phyloP scores from a whole-genome alignment of 2,329 filamentous ascomycete species.

The Cordyceps fumosorosea region DNA sequence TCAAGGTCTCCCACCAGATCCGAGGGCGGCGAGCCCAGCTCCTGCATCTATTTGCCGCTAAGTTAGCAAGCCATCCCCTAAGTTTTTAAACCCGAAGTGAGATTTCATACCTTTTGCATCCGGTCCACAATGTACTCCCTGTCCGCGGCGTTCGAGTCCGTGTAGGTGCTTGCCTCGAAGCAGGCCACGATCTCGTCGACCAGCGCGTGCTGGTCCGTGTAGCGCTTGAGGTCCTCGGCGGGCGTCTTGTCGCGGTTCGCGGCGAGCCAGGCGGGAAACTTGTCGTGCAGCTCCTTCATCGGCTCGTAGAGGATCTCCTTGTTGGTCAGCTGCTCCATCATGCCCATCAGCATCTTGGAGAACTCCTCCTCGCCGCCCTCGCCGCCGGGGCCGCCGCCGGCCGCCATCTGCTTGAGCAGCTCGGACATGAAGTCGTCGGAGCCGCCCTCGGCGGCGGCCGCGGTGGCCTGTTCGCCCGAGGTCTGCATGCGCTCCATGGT shows the following conservation, averaged over 20 bases:
- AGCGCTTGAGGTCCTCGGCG: slow-evolving; percentile 69
- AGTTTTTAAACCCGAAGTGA: neutral
- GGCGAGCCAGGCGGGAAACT: slow-evolving; percentile 84
- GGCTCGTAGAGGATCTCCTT: slow-evolving; percentile 98
- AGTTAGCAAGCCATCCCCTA: neutral
- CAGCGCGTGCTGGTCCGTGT: slow-evolving; percentile 70
- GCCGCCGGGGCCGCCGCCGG: slow-evolving; percentile 45
- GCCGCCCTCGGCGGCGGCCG: slow-evolving; percentile 61
- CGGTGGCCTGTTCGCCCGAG: slow-evolving; percentile 78
- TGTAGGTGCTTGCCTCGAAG: slow-evolving; percentile 78
- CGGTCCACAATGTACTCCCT: slow-evolving; percentile 90
- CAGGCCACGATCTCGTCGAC: slow-evolving; percentile 82
- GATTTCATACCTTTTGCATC: slow-evolving; percentile 83
- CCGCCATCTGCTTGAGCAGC: slow-evolving; percentile 74
- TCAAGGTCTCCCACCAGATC: slow-evolving; percentile 89
- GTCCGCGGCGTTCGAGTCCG: slow-evolving; percentile 73
- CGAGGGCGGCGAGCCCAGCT: slow-evolving; percentile 78
- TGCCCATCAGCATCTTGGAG: slow-evolving; percentile 88
- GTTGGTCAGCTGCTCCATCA: slow-evolving; percentile 99
- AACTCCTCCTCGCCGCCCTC: slow-evolving; percentile 72
- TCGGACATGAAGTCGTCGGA: slow-evolving; percentile 81
- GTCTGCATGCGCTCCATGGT: slow-evolving; percentile 96
- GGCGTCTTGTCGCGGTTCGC: slow-evolving; percentile 63
- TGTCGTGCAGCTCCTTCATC: slow-evolving; percentile 93
- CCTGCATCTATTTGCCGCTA: slow-evolving; percentile 74